Evolutionary conservation across 176 grass and related monocot genomes (phyloP), one percentile per base, ranked within the genome.

Genomic region (Oryza officinalis): DNA sequence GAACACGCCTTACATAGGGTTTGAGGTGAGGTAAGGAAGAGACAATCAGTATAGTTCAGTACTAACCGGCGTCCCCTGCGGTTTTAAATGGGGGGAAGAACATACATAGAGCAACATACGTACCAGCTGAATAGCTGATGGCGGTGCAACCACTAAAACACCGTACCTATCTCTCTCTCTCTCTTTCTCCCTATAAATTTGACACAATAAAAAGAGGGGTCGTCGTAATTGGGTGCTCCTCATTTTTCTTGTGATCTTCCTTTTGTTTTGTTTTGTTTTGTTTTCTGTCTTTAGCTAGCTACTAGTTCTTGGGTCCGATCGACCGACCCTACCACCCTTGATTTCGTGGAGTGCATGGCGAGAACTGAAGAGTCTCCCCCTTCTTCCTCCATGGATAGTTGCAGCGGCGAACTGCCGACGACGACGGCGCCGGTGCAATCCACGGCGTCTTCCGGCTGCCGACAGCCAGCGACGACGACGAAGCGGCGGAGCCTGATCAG

Each of bases 371-470:
- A 68, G 40, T 87, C 87, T 12, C 35, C 8, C 35, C 83, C 83
- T n/a, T 65, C 87, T 43, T 92, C 92, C 38, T 94, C 92, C 80
- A 92, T 85, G 80, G 92, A 94, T 27, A 94, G 89, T 85, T 87
- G 87, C 75, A 71, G 69, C 35, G 52, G 52, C 87, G 69, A 82
- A 63, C 37, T 38, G 37, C 37, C 54, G 4, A 2, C 74, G 4
- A 7, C 74, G 76, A 15, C n/a, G n/a, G 4, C 17, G 26, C 0
- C 89, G 41, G 81, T 6, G 71, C 57, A 72, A 35, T 91, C 89
- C 63, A 80, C 87, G 15, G 74, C 89, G 10, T 63, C 84, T 4
- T 89, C 89, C 27, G 27, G 60, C 2, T 83, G 75, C 64, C 84
- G 18, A 15, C 49, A 61, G 50, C 80, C 72, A 27, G 57, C 1